These are phyloP conservation scores for Ceratobasidium sp. DNA, from an alignment of 1,284 basidiomycete genomes.

Conservation along the genomic window DNA sequence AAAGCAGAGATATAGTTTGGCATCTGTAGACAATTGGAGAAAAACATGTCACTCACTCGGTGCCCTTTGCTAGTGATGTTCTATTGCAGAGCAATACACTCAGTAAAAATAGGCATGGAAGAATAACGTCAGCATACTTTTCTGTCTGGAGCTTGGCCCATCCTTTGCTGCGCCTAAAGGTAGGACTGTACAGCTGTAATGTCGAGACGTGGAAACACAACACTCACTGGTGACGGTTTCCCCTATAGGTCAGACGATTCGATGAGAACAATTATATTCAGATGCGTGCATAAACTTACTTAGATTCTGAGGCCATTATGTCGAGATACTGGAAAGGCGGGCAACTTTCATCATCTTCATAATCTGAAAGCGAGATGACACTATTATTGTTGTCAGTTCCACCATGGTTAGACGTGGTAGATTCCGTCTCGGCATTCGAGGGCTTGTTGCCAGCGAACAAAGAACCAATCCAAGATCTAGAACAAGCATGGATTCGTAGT, in stretches of 20 bases:
- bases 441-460: background rate
- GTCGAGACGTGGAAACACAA: too few relatives aligned
- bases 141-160: too few relatives aligned
- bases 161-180: too few relatives aligned
- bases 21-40: background rate
- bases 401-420: background rate
- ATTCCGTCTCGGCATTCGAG: background rate
- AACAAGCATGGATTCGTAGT: background rate
- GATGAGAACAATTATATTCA: too few relatives aligned
- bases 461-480: constrained; percentile 1
- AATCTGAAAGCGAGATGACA: background rate
- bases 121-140: too few relatives aligned
- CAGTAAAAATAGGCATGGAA: too few relatives aligned
- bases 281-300: background rate
- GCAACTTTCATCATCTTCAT: background rate
- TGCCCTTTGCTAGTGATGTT: background rate
- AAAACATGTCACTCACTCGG: background rate
- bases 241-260: too few relatives aligned
- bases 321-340: background rate
- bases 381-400: background rate
- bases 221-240: background rate
- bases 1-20: background rate
- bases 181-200: too few relatives aligned
- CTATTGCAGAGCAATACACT: too few relatives aligned
- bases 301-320: background rate